Evolutionary conservation across 2,329 filamentous ascomycete species (phyloP), one percentile per base, ranked within the genome.

Genomic region (Spiromastix sp.): DNA sequence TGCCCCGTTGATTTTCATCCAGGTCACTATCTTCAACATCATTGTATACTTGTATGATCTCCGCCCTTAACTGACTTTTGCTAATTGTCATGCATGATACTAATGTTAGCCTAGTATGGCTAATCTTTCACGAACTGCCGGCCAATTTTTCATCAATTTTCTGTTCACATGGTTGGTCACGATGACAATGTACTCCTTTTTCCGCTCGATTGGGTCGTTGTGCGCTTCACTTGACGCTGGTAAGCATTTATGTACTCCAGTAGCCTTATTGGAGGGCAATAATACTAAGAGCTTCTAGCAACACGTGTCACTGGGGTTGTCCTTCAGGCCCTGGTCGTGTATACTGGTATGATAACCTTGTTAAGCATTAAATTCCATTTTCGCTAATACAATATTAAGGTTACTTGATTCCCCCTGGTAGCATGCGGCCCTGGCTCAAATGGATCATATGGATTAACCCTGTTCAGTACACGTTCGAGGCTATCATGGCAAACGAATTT

Each of bases 401-500:
- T 10, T 81, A 76, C 51, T 64, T 78, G 49, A 79, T 80, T 38
- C 67, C 66, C 4, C 73, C 75, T 16, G 66, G 66, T 15, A 61
- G 72, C 40, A 79, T 79, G 75, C 71, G 74, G 26, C 68, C 70
- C 0, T 79, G 74, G 73, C 70, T 80, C 16, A 61, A 61, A 38
- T 80, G 76, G 76, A 51, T 79, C 3, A 77, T 68, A 41, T 78
- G 74, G 71, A 69, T 79, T 15, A 69, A 81, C 42, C 80, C 80
- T 0, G 59, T 85, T 3, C 72, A 79, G 0, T 85, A 84, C 39
- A 76, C 67, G 0, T 85, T 84, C 38, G 76, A 84, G 43, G 71
- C 71, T 0, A 54, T 86, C 0, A 65, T 85, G 48, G 65, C 76
- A 0, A 85, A 85, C 46, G 81, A 86, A 50, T 84, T 85, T 38